Conservation (phyloP, 83 land plant genomes). For the Isoetes engelmannii region DNA sequence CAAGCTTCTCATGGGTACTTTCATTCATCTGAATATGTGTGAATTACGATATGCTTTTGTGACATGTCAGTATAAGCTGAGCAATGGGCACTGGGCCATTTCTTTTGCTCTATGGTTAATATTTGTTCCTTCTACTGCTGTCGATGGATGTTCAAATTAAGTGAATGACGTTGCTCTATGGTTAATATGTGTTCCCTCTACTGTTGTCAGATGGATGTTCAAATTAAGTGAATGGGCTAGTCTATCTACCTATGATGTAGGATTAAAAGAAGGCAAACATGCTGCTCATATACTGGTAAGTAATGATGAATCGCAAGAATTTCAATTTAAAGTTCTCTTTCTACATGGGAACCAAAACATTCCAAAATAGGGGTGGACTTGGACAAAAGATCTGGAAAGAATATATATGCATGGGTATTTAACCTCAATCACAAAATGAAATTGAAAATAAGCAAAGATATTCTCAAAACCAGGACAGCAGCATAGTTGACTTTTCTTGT, state of each 20-base stretch:
- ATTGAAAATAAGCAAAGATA: too few relatives aligned
- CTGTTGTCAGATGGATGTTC: constrained; percentile 75
- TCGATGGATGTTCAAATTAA: not conserved
- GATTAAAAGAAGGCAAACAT: constrained; percentile 61
- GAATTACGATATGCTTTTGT: not conserved
- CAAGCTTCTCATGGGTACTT: constrained; percentile 88
- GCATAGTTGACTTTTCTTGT: too few relatives aligned
- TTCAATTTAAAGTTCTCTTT: too few relatives aligned
- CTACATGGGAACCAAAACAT: too few relatives aligned
- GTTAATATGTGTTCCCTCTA: not conserved
- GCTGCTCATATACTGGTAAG: constrained; percentile 84
- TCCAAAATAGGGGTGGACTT: too few relatives aligned
- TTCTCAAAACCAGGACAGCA: too few relatives aligned
- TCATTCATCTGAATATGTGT: not conserved
- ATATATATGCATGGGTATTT: too few relatives aligned
- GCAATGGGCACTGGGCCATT: too few relatives aligned
- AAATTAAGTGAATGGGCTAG: constrained; percentile 95
- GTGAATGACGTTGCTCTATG: not conserved
- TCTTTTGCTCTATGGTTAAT: not conserved
- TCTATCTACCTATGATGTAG: constrained; percentile 72
- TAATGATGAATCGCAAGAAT: not conserved
- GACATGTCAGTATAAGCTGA: too few relatives aligned
- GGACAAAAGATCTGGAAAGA: too few relatives aligned
- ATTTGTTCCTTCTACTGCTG: not conserved
- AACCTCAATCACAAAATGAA: too few relatives aligned